Evolutionary conservation across 345 rosid genomes (phyloP).

Genomic region (Aquilaria yunnanensis): DNA sequence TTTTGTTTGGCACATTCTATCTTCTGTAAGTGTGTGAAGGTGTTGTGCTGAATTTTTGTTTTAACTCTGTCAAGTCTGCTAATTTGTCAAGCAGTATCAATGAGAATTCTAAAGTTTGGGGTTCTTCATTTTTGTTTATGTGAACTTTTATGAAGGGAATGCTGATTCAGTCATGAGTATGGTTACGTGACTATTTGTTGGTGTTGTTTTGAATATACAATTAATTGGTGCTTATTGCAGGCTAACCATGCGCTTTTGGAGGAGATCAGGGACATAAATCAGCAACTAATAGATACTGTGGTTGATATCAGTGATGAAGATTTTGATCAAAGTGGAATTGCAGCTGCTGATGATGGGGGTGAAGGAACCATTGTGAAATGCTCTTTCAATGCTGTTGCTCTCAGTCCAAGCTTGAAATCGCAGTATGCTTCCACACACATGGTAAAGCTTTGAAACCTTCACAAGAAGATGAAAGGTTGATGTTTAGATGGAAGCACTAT

Average conservation of each 20-base stretch:
- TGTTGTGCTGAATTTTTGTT: too few relatives aligned
- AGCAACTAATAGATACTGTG: constrained; percentile 61
- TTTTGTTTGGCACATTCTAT: too few relatives aligned
- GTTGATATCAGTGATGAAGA: constrained; percentile 63
- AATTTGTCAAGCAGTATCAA: neutral
- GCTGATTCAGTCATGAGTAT: neutral
- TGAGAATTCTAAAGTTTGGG: neutral
- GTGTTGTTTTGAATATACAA: too few relatives aligned
- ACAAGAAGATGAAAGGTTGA: neutral
- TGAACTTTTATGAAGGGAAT: neutral
- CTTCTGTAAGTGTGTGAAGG: too few relatives aligned
- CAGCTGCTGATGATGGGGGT: constrained; percentile 47
- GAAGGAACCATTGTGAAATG: constrained; percentile 71
- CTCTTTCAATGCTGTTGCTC: constrained; percentile 72
- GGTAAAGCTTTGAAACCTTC: constrained; percentile 27
- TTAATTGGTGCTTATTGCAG: constrained; percentile 29
- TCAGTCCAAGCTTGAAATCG: constrained; percentile 59
- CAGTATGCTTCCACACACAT: constrained; percentile 59
- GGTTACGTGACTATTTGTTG: neutral
- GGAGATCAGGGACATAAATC: constrained; percentile 75
- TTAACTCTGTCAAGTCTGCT: too few relatives aligned
- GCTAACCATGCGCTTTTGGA: constrained; percentile 47
- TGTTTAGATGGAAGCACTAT: constrained; percentile 19
- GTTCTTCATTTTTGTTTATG: neutral
- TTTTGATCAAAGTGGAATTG: constrained; percentile 38